These are phyloP conservation scores for Linderina pennispora DNA, from an alignment of 192 early-diverging fungal genomes.

Conservation along the genomic window DNA sequence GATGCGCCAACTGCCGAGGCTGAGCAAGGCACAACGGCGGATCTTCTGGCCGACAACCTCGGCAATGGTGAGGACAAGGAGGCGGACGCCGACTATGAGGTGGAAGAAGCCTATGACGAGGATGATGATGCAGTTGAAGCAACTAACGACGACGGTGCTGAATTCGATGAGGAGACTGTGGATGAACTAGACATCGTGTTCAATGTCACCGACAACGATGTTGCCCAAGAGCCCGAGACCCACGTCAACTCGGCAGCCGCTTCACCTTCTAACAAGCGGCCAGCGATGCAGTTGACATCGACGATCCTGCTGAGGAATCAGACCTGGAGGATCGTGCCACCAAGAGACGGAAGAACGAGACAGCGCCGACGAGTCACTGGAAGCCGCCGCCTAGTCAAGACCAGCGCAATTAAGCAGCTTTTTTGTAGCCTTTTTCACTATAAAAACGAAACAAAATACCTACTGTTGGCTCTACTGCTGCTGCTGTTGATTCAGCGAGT, in stretches of 20 bases:
- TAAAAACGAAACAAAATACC: too few relatives aligned
- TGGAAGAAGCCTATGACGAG: slow-evolving; percentile 29
- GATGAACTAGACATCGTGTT: not conserved
- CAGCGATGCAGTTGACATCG: not conserved
- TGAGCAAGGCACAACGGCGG: slow-evolving; percentile 8
- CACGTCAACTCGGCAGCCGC: slow-evolving; percentile 3
- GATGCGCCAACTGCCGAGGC: not conserved
- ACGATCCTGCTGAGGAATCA: not conserved
- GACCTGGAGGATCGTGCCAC: slow-evolving; percentile 4
- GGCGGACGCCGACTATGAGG: slow-evolving; percentile 28
- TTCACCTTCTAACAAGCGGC: slow-evolving; percentile 5
- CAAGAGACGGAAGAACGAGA: not conserved
- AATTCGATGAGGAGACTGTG: slow-evolving; percentile 7
- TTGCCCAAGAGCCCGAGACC: slow-evolving; percentile 1
- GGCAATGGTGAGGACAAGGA: slow-evolving; percentile 10
- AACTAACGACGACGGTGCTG: slow-evolving; percentile 4
- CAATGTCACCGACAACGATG: too few relatives aligned
- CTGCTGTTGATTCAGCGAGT: too few relatives aligned
- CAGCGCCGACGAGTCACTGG: too few relatives aligned
- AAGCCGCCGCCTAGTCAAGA: too few relatives aligned
- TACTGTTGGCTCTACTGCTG: too few relatives aligned
- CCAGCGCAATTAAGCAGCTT: too few relatives aligned
- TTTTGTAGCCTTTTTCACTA: too few relatives aligned
- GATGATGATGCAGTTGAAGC: slow-evolving; percentile 25
- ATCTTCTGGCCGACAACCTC: slow-evolving; percentile 8